Evolutionary conservation across 495 filamentous ascomycete species (phyloP).

Genomic region (Neurospora intermedia): DNA sequence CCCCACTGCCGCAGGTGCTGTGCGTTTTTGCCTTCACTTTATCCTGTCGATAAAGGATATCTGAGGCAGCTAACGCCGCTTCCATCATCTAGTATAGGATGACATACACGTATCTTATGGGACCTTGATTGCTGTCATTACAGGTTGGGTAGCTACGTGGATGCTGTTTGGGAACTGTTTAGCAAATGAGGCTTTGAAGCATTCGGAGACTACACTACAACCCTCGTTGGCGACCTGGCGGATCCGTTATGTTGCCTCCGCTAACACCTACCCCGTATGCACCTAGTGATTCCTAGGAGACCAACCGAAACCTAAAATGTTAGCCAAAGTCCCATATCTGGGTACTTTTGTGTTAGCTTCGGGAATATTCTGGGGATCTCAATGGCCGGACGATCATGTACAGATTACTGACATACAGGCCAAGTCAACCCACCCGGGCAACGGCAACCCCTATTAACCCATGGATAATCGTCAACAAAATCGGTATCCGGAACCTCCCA

Average conservation of each 20-base stretch:
- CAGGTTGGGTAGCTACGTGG: background rate
- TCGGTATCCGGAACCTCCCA: background rate
- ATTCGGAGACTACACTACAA: background rate
- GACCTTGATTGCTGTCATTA: background rate
- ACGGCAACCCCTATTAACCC: background rate
- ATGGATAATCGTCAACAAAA: background rate
- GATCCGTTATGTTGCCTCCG: background rate
- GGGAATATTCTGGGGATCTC: background rate
- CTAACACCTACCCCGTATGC: background rate
- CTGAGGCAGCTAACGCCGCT: background rate
- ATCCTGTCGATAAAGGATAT: background rate
- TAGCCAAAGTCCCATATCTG: background rate
- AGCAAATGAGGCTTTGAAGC: background rate
- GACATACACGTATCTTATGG: background rate
- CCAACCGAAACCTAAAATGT: background rate
- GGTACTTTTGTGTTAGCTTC: background rate
- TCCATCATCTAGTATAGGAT: background rate
- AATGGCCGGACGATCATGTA: background rate
- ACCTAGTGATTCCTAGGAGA: background rate
- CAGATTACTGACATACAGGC: background rate
- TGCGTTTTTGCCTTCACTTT: background rate
- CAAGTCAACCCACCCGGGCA: background rate
- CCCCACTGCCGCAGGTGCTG: background rate
- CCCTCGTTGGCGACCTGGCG: background rate
- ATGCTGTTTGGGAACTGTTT: background rate